Conservation (phyloP, 805 yeast species). For the Spathaspora arborariae region DNA sequence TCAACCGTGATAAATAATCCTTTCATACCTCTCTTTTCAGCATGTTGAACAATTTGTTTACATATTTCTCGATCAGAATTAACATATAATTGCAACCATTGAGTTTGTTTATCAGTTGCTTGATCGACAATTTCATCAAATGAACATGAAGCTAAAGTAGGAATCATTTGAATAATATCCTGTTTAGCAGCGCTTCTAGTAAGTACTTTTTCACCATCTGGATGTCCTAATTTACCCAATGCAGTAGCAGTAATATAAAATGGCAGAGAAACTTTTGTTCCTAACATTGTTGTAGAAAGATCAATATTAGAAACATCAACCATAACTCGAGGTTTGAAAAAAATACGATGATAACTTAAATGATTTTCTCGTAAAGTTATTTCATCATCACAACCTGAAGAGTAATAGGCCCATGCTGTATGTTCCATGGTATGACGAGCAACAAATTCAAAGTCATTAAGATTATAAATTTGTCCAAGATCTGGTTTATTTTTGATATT, state of each 20-base stretch:
- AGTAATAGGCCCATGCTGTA: constrained; percentile 87
- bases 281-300: constrained; percentile 68
- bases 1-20: constrained; percentile 89
- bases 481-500: constrained; percentile 54
- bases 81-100: constrained; percentile 88
- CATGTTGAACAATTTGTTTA: constrained; percentile 58
- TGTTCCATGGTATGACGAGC: constrained; percentile 76
- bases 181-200: constrained; percentile 79
- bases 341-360: constrained; percentile 80
- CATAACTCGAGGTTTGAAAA: constrained; percentile 79
- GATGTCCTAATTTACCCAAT: constrained; percentile 85
- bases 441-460: constrained; percentile 82
- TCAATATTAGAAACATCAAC: constrained; percentile 80
- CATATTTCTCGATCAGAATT: constrained; percentile 71
- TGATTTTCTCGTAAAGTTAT: constrained; percentile 87
- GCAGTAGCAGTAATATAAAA: constrained; percentile 93
- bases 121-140: constrained; percentile 80
- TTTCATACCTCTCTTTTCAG: constrained; percentile 69
- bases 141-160: constrained; percentile 86
- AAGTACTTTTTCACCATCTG: constrained; percentile 85
- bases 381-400: constrained; percentile 92
- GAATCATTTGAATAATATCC: constrained; percentile 79
- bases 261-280: constrained; percentile 67
- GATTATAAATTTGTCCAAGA: constrained; percentile 63
- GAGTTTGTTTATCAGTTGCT: constrained; percentile 61